These are phyloP conservation scores for Globisporangium mamillatum DNA, from an alignment of 352 stramenopile species.

Conservation along the genomic window DNA sequence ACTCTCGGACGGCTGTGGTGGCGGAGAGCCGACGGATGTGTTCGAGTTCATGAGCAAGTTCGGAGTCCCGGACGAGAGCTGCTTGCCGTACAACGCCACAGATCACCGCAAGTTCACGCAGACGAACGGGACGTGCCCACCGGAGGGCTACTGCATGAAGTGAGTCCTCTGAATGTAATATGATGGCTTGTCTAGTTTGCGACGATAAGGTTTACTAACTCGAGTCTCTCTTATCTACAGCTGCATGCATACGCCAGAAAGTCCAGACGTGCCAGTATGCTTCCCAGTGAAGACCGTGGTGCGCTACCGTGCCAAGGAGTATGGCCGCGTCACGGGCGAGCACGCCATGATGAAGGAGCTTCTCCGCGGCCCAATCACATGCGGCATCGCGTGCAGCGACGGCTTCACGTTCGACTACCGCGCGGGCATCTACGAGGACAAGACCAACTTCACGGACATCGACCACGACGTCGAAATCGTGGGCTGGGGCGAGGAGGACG, in stretches of 20 bases:
- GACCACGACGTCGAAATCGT: conserved; percentile 91
- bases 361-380: conserved; percentile 83
- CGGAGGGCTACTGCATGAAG: conserved; percentile 69
- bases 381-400: conserved; percentile 82
- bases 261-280: conserved; percentile 23
- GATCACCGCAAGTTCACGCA: conserved; percentile 50
- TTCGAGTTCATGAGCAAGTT: conserved; percentile 67
- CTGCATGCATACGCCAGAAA: conserved; percentile 39
- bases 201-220: not conserved
- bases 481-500: conserved; percentile 85
- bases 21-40: conserved; percentile 54
- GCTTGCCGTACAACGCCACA: conserved; percentile 58
- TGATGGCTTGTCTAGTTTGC: not conserved
- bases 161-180: conserved; percentile 12
- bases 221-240: conserved; percentile 11
- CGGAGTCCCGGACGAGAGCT: conserved; percentile 53
- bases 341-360: conserved; percentile 67
- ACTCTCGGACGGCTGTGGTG: conserved; percentile 49
- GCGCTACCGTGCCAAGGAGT: conserved; percentile 52
- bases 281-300: conserved; percentile 53
- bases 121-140: conserved; percentile 55
- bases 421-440: conserved; percentile 84
- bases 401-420: conserved; percentile 83
- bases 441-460: conserved; percentile 53
- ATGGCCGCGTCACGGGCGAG: conserved; percentile 42